Conservation (phyloP, 148 eudicot genomes). For the Diospyros kaki region DNA sequence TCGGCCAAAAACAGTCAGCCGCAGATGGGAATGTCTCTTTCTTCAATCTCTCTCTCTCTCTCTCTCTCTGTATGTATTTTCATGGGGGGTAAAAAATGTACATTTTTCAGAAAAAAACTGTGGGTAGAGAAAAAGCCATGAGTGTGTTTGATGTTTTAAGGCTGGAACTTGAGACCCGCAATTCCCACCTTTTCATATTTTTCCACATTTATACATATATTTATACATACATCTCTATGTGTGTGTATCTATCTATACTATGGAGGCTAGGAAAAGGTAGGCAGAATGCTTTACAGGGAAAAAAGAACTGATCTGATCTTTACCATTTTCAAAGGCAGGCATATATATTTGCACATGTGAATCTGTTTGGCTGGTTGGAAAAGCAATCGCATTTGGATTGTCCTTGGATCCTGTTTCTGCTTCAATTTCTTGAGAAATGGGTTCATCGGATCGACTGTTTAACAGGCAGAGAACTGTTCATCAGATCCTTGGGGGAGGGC, state of each 20-base stretch:
- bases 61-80: too few species aligned
- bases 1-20: too few species aligned
- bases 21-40: too few species aligned
- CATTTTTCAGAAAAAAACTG: background rate
- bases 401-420: slow-evolving; percentile 1
- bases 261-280: background rate
- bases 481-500: slow-evolving; percentile 74
- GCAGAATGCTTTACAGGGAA: slow-evolving; percentile 6
- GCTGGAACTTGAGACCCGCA: slow-evolving; percentile 27
- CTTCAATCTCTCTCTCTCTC: too few species aligned
- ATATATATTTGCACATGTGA: background rate
- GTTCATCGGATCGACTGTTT: slow-evolving; percentile 60
- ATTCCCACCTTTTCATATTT: background rate
- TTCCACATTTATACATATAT: background rate
- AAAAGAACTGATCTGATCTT: background rate
- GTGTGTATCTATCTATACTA: background rate
- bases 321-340: background rate
- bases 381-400: background rate
- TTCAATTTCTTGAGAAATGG: slow-evolving; percentile 28
- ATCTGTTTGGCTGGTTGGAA: background rate
- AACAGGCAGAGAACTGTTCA: slow-evolving; percentile 61
- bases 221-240: background rate
- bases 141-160: slow-evolving; percentile 21
- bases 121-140: background rate
- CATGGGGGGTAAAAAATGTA: too few species aligned